Evolutionary conservation across 2,329 filamentous ascomycete species (phyloP).

Genomic region (Arachnopeziza araneosa): DNA sequence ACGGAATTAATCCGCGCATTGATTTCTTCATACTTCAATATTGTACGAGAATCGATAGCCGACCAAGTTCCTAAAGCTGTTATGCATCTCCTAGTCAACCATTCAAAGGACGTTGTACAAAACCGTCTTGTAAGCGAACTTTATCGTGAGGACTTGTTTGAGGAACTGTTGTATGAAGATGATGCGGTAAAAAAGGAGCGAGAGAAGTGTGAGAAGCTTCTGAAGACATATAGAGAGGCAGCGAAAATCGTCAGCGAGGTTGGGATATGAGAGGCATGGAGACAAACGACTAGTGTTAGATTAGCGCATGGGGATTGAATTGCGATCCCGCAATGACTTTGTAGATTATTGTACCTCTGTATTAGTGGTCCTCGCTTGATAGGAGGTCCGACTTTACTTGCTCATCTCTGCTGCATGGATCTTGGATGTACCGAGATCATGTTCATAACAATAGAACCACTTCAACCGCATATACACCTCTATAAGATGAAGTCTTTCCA

Average conservation of each 20-base stretch:
- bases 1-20: constrained; percentile 94
- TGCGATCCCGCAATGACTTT: background rate
- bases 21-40: constrained; percentile 98
- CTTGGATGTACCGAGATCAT: constrained; percentile 10
- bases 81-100: constrained; percentile 97
- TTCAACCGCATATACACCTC: background rate
- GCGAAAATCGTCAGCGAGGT: constrained; percentile 98
- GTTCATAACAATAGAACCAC: constrained; percentile 14
- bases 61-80: constrained; percentile 98
- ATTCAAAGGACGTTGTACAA: constrained; percentile 96
- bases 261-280: constrained; percentile 46
- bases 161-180: constrained; percentile 93
- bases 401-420: constrained; percentile 13
- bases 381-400: background rate
- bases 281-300: constrained; percentile 11
- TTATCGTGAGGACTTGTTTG: constrained; percentile 86
- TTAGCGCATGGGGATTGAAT: background rate
- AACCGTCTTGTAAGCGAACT: constrained; percentile 93
- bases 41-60: constrained; percentile 96
- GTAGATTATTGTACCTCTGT: background rate
- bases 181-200: constrained; percentile 95
- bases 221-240: constrained; percentile 93
- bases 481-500: background rate
- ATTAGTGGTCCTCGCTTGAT: background rate
- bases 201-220: constrained; percentile 95